Evolutionary conservation across 1,284 basidiomycete species (phyloP), one percentile per base, ranked within the genome.

Genomic region (Cutaneotrichosporon sp.): DNA sequence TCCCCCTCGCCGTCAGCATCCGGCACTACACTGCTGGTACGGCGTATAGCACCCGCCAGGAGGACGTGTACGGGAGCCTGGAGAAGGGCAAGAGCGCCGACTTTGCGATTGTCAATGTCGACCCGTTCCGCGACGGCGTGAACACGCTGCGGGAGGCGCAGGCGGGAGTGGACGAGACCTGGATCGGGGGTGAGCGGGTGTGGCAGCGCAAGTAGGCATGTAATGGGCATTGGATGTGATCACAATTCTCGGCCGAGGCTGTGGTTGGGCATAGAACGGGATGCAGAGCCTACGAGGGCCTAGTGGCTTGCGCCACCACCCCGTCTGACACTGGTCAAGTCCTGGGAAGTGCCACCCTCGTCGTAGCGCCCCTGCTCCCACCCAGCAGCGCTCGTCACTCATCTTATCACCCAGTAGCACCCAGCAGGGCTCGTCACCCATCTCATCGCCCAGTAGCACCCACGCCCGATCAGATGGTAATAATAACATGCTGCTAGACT

Each of bases 91-190:
- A 65, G 58, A 42, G 56, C 16, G 72, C 70, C 3, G 72, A 72
- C 58, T 72, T 74, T 54, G 66, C 67, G 38, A 49, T 74, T 6
- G 54, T 74, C 16, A 51, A 34, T 33, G 62, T 71, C 29, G 69
- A 72, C 55, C 72, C 72, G 1, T 74, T 72, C 58, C 46, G 51
- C 2, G 64, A 74, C 31, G 68, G 69, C 1, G 55, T 69, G 22
- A 65, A 63, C 52, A 64, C 60, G 18, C 59, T 72, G n/a, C 38
- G 63, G 22, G 57, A 66, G 47, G 72, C 70, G 11, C 70, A 72
- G 62, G 45, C 54, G 11, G 67, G 58, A 0, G 69, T 72, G 2
- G 10, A n/a, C 27, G 57, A 74, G 60, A 72, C 72, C 1, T 74
- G 70, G 70, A 54, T 68, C 7, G 54, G 16, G n/a, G 71, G 69